Base-by-base conservation (phyloP, 495 filamentous ascomycete species). In the Aspergillus diversus region DNA sequence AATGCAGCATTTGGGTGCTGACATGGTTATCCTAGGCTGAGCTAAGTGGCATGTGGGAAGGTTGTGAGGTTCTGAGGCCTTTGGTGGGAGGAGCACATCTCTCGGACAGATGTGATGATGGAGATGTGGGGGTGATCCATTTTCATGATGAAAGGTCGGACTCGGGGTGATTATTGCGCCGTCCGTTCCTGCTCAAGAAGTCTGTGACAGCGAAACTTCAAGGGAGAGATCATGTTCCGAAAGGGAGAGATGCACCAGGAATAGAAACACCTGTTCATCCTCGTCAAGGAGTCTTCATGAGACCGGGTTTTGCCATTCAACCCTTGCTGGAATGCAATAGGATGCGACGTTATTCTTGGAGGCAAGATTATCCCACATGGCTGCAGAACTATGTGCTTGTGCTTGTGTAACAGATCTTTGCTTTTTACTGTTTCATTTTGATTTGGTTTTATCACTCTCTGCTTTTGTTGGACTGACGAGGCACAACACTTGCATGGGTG, bases 1-100 rank as follows among this genome's bases (percentile, higher is more conserved):
- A 27, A 31, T 34, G 16, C 13, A 46, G 21, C 9, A 55, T 55
- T 61, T 61, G 59, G 59, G 59, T 61, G 59, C 59, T 61, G 59
- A 61, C 59, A 55, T 46, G 46, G 59, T 42, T 21, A 48, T 33
- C 35, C 59, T 9, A 27, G 50, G 13, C 31, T 16, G 33, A 17
- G 32, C 48, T 48, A 15, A 39, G n/a, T 32, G 7, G 21, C 3
- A 31, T 53, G 21, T 53, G 50, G 52, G 52, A 53, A 5, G 27
- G 53, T 35, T 37, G 37, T 17, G 1, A 31, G 21, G 21, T 27
- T 27, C 21, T 27, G 21, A 27, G 21, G 21, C 21, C 21, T 27
- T 27, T 27, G 21, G 2, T 2, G 21, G 21, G 21, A 27, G 21
- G 21, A 27, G 21, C 21, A 27, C 21, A 27, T 27, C 21, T 1